Conservation (phyloP, 768 basidiomycete genomes). For the Holtermanniella nyarrowii region DNA sequence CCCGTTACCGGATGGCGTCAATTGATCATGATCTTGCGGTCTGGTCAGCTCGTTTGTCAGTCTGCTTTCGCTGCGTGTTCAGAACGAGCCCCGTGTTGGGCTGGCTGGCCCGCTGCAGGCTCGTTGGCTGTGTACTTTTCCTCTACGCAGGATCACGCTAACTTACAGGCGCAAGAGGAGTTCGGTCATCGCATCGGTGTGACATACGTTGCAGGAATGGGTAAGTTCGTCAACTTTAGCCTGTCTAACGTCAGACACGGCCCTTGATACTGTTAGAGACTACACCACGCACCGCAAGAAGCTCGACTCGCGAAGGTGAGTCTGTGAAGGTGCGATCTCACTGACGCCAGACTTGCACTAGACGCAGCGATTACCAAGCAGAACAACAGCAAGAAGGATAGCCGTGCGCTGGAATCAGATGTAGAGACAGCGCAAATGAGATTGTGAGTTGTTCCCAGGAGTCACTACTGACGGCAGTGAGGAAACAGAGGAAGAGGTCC, state of each 20-base stretch:
- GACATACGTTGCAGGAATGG: conserved; percentile 59
- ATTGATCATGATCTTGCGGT: not conserved
- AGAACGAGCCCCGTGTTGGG: too few relatives aligned
- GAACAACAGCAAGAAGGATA: conserved; percentile 70
- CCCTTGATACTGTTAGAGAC: conserved; percentile 67
- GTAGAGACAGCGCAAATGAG: conserved; percentile 58
- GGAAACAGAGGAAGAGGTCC: conserved; percentile 74
- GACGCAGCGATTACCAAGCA: conserved; percentile 64
- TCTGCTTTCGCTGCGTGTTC: too few relatives aligned
- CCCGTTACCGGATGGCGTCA: not conserved
- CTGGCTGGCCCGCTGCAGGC: too few relatives aligned
- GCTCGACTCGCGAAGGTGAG: conserved; percentile 69
- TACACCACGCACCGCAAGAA: conserved; percentile 74
- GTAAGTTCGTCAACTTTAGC: conserved; percentile 10
- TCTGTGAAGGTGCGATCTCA: conserved; percentile 1
- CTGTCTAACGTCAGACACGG: conserved; percentile 41
- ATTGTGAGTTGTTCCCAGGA: conserved; percentile 50
- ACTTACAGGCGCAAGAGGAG: conserved; percentile 53
- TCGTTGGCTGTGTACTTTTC: too few relatives aligned
- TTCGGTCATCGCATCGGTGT: conserved; percentile 63
- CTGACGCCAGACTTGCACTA: conserved; percentile 52
- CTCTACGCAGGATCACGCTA: too few relatives aligned
- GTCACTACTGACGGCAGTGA: conserved; percentile 48
- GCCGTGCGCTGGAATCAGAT: conserved; percentile 69
- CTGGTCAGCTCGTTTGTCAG: too few relatives aligned